These are phyloP conservation scores for Gliomastix tumulicola DNA, from an alignment of 2,329 filamentous ascomycete species.

Conservation along the genomic window DNA sequence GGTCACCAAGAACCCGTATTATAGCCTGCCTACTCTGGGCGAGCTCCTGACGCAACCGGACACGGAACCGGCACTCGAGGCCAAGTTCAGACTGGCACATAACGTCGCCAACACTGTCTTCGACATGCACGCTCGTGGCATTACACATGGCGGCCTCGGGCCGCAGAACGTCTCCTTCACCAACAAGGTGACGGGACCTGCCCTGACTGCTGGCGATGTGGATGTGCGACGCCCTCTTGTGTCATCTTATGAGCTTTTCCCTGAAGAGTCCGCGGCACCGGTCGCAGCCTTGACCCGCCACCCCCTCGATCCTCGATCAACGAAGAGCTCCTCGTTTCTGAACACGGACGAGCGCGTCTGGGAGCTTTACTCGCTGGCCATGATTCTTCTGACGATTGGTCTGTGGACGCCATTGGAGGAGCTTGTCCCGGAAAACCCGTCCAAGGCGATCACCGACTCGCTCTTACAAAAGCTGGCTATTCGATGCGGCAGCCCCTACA, in stretches of 20 bases:
- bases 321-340: slow-evolving; percentile 38
- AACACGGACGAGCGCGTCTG: slow-evolving; percentile 50
- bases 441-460: slow-evolving; percentile 50
- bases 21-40: slow-evolving; percentile 45
- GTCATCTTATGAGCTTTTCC: slow-evolving; percentile 69
- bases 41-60: slow-evolving; percentile 44
- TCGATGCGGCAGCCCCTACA: slow-evolving; percentile 67
- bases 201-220: slow-evolving; percentile 35
- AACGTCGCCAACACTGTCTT: slow-evolving; percentile 68
- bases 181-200: slow-evolving; percentile 18
- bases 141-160: slow-evolving; percentile 64
- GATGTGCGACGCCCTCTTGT: slow-evolving; percentile 64
- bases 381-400: slow-evolving; percentile 68
- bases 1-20: slow-evolving; percentile 39
- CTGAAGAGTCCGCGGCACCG: slow-evolving; percentile 21
- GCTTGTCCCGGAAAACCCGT: slow-evolving; percentile 32
- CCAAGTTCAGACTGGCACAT: slow-evolving; percentile 67
- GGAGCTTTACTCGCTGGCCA: slow-evolving; percentile 67
- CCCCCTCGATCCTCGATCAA: slow-evolving; percentile 51
- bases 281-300: slow-evolving; percentile 42
- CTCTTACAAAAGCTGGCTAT: slow-evolving; percentile 56
- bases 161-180: slow-evolving; percentile 64
- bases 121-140: slow-evolving; percentile 61
- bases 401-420: slow-evolving; percentile 64
- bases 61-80: slow-evolving; percentile 62